Conservation (phyloP, 192 early-diverging fungal species). For the Umbelopsis sp. region DNA sequence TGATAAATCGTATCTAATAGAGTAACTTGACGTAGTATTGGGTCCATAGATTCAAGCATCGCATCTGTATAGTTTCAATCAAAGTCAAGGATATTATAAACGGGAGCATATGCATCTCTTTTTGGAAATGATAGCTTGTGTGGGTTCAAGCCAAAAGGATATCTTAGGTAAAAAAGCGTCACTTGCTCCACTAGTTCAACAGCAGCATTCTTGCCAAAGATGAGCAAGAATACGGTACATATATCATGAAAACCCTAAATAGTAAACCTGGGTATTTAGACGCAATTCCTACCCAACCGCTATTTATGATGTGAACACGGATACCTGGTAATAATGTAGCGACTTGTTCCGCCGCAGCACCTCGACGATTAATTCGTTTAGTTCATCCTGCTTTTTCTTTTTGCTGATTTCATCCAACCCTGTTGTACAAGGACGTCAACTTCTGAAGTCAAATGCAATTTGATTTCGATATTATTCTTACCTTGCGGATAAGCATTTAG, state of each 20-base stretch:
- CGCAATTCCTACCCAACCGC: no score
- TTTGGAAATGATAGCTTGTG: no score
- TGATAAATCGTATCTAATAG: conserved; percentile 41
- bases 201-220: conserved; percentile 44
- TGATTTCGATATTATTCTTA: conserved; percentile 3
- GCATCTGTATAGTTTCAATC: conserved; percentile 39
- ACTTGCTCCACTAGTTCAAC: conserved; percentile 42
- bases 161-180: conserved; percentile 56
- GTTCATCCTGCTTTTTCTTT: conserved; percentile 46
- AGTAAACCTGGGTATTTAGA: not conserved
- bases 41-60: conserved; percentile 52
- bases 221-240: conserved; percentile 45
- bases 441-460: not conserved
- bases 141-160: conserved; percentile 43
- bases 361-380: conserved; percentile 50
- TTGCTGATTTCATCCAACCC: conserved; percentile 30
- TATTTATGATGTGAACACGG: no score
- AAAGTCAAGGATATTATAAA: conserved; percentile 5
- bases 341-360: conserved; percentile 49
- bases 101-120: no score
- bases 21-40: conserved; percentile 45
- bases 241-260: conserved; percentile 60
- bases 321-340: conserved; percentile 58
- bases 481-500: conserved; percentile 43
- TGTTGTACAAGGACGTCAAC: not conserved